Conservation (phyloP, 169 alveolate species). For the Besnoitia besnoiti region DNA sequence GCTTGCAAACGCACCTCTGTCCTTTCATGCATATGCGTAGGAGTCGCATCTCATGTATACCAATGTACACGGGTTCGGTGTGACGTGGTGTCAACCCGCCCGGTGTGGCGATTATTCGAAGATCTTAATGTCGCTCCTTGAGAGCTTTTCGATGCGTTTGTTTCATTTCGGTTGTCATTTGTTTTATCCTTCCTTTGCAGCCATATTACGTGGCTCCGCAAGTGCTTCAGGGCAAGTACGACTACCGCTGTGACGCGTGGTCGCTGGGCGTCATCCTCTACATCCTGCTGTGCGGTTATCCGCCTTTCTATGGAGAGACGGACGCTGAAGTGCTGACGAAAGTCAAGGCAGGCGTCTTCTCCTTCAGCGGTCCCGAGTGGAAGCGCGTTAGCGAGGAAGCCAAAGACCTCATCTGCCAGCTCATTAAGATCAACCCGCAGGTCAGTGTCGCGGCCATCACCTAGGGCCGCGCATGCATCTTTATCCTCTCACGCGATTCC, state of each 20-base stretch:
- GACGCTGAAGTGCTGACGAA: slow-evolving; percentile 85
- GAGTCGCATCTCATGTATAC: too few relatives aligned
- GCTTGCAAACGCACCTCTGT: neutral
- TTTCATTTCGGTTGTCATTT: neutral
- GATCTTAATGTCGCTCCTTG: neutral
- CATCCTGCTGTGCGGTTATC: slow-evolving; percentile 88
- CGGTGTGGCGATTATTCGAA: too few relatives aligned
- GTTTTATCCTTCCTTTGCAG: slow-evolving; percentile 15
- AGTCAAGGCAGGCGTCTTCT: slow-evolving; percentile 88
- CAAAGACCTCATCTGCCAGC: slow-evolving; percentile 73
- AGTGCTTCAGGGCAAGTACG: slow-evolving; percentile 80
- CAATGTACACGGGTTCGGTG: too few relatives aligned
- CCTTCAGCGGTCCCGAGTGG: slow-evolving; percentile 81
- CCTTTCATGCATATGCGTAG: neutral
- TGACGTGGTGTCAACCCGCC: too few relatives aligned
- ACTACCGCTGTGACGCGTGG: slow-evolving; percentile 91
- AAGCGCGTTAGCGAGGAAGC: slow-evolving; percentile 72
- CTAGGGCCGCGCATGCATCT: too few relatives aligned
- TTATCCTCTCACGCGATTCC: neutral
- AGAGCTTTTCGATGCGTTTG: neutral
- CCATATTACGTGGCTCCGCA: slow-evolving; percentile 89
- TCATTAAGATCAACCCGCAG: slow-evolving; percentile 67
- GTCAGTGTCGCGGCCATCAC: slow-evolving; percentile 11
- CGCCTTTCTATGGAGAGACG: slow-evolving; percentile 90
- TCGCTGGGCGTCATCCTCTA: slow-evolving; percentile 82